A percentile compares a stretch with the other conserved stretches of the same genome.
Conservation (phyloP, 129 eudicot species). For the Gnaphalium uliginosum region DNA sequence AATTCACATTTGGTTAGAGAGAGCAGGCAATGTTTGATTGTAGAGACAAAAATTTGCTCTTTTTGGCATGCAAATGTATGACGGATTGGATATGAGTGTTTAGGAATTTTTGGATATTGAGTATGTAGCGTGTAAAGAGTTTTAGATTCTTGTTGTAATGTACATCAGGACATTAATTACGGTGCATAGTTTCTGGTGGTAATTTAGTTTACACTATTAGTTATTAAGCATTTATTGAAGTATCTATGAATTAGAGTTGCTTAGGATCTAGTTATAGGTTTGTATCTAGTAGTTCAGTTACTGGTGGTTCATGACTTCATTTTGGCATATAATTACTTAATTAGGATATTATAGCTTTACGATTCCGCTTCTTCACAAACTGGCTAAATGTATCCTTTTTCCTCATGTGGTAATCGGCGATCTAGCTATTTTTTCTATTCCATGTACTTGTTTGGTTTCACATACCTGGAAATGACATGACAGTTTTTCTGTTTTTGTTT, state of each 20-base stretch:
- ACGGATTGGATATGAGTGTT: slow-evolving; percentile 5
- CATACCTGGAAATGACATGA: not conserved
- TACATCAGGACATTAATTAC: not conserved
- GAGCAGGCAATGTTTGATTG: not conserved
- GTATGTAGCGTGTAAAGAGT: not conserved
- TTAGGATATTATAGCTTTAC: not conserved
- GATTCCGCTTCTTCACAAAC: not conserved
- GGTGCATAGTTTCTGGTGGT: not conserved
- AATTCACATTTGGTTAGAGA: not conserved
- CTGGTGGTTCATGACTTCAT: not conserved
- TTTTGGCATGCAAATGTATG: not conserved
- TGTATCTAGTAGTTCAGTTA: not conserved
- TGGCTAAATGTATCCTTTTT: not conserved
- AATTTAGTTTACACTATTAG: not conserved
- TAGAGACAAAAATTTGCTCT: not conserved
- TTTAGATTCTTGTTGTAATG: not conserved
- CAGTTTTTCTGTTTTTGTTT: not conserved
- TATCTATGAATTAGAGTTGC: not conserved
- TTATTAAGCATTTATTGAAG: slow-evolving; percentile 5
- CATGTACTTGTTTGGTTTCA: not conserved
- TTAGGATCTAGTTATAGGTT: slow-evolving; percentile 7
- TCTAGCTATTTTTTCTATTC: not conserved
- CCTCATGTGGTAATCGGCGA: not conserved
- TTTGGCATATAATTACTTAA: not conserved
- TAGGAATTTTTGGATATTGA: not conserved